phyloP scores from a whole-genome alignment of 495 filamentous ascomycete genomes.

The Aspergillus hancockii region DNA sequence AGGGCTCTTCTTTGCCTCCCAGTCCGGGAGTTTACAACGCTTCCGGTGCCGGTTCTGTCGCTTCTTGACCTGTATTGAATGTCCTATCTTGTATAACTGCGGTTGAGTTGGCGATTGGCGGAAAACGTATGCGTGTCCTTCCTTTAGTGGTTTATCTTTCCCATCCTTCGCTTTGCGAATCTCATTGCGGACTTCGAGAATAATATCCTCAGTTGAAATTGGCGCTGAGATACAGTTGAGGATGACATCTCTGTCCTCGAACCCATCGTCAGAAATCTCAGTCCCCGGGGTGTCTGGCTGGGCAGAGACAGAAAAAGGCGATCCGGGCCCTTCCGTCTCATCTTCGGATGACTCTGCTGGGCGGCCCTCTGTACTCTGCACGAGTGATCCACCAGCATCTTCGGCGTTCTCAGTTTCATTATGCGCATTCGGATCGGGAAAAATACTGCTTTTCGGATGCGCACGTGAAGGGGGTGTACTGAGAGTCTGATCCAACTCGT shows the following conservation, averaged over 20 bases:
- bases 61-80: not conserved
- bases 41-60: slow-evolving; percentile 13
- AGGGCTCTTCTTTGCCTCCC: slow-evolving; percentile 7
- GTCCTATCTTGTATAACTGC: not conserved
- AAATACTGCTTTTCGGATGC: not conserved
- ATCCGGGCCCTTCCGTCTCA: not conserved
- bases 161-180: not conserved
- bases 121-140: not conserved
- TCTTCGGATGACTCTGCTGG: not conserved
- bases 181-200: not conserved
- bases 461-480: not conserved
- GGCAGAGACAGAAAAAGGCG: not conserved
- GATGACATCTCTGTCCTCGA: not conserved
- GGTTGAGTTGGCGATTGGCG: not conserved
- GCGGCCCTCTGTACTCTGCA: too few species aligned
- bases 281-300: not conserved
- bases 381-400: too few species aligned
- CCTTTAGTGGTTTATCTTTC: not conserved
- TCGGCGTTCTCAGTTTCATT: too few species aligned
- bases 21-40: slow-evolving; percentile 10
- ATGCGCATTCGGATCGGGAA: too few species aligned
- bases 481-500: not conserved
- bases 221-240: not conserved
- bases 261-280: not conserved
- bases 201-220: not conserved